Conservation (phyloP, 805 yeast species). For the Metschnikowia santaceciliae region DNA sequence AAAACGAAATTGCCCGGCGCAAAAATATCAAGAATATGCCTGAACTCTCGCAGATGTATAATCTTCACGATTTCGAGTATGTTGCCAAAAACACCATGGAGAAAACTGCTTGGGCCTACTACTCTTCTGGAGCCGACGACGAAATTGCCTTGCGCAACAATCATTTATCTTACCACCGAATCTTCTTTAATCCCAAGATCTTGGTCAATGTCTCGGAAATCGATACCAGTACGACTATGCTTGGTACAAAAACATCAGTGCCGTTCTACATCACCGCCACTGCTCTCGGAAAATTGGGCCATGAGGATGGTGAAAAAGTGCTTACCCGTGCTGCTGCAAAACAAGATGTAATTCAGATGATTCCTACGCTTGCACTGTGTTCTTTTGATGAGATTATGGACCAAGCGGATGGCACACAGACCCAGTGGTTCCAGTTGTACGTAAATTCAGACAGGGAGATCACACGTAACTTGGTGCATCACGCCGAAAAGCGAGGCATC, state of each 20-base stretch:
- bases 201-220: conserved; percentile 30
- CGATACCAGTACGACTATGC: conserved; percentile 27
- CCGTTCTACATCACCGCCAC: conserved; percentile 51
- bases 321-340: conserved; percentile 38
- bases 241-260: conserved; percentile 30
- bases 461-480: conserved; percentile 28
- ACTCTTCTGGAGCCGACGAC: conserved; percentile 48
- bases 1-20: conserved; percentile 12
- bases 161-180: conserved; percentile 36
- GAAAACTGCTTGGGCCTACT: conserved; percentile 82
- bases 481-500: conserved; percentile 37
- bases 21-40: conserved; percentile 48
- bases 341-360: conserved; percentile 46
- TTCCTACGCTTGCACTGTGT: conserved; percentile 40
- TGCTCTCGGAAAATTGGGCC: conserved; percentile 42
- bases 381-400: conserved; percentile 40
- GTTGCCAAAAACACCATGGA: conserved; percentile 78
- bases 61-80: conserved; percentile 81
- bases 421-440: conserved; percentile 49
- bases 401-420: conserved; percentile 28
- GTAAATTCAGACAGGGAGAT: conserved; percentile 37
- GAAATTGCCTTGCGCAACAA: conserved; percentile 44
- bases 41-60: conserved; percentile 62
- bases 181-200: conserved; percentile 45
- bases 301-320: conserved; percentile 41